Evolutionary conservation across 176 grass and related monocot species (phyloP).

Genomic region (barley (Hordeum vulgare)): MorexV3_pseudomolecules_assembly NC_058521.1:344190108-344190607

Average conservation of each 20-base stretch:
- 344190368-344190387: not conserved
- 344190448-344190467: not conserved
- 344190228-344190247: not conserved
- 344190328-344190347: no score
- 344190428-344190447: not conserved
- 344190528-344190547: not conserved
- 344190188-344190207: not conserved
- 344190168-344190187: slow-evolving; percentile 18
- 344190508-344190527: not conserved
- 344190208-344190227: not conserved
- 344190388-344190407: not conserved
- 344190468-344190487: not conserved
- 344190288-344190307: slow-evolving; percentile 14
- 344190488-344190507: not conserved
- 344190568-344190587: not conserved
- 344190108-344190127: not conserved
- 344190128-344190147: not conserved
- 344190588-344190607: not conserved
- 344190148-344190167: slow-evolving; percentile 22
- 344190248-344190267: not conserved
- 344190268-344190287: not conserved
- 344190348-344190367: not conserved
- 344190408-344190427: not conserved
- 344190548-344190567: not conserved
- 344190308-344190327: not conserved